These are phyloP conservation scores for Mycotypha africana DNA, from an alignment of 371 early-diverging fungal genomes.

Conservation along the genomic window DNA sequence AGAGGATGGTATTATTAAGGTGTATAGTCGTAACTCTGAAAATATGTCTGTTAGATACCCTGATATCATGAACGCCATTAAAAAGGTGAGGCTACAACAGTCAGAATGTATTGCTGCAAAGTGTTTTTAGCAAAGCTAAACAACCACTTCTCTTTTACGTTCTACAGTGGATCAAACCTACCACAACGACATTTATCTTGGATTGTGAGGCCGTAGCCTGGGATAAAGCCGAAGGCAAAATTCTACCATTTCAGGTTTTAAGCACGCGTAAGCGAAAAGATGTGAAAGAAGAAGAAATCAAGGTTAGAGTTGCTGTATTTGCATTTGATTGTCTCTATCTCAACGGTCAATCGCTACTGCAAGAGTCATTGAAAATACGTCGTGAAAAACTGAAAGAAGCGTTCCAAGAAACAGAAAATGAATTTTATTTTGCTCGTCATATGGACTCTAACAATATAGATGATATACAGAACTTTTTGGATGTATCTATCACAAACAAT, in stretches of 20 bases:
- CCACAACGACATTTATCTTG: conserved; percentile 86
- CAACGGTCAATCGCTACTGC: conserved; percentile 88
- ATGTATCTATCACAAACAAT: conserved; percentile 81
- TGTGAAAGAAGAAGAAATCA: conserved; percentile 85
- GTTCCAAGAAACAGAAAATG: conserved; percentile 80
- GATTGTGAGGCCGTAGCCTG: conserved; percentile 99
- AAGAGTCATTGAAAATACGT: conserved; percentile 74
- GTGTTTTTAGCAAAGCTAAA: too few species aligned
- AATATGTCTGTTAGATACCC: conserved; percentile 94
- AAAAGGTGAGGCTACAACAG: conserved; percentile 39
- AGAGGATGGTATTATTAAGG: conserved; percentile 64
- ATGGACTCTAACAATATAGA: conserved; percentile 84
- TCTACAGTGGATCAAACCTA: conserved; percentile 53
- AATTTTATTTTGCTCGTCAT: conserved; percentile 88
- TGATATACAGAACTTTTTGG: conserved; percentile 93
- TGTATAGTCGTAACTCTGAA: conserved; percentile 98
- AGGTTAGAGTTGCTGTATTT: conserved; percentile 95
- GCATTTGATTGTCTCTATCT: conserved; percentile 97
- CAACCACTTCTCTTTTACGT: not conserved
- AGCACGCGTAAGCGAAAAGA: conserved; percentile 98
- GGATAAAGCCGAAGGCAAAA: conserved; percentile 80
- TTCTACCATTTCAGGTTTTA: conserved; percentile 97
- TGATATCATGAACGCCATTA: conserved; percentile 77
- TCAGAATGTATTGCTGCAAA: not conserved
- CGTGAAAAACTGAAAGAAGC: conserved; percentile 70